phyloP scores from a whole-genome alignment of 2,329 filamentous ascomycete genomes.

The Setomelanomma holmii region DNA sequence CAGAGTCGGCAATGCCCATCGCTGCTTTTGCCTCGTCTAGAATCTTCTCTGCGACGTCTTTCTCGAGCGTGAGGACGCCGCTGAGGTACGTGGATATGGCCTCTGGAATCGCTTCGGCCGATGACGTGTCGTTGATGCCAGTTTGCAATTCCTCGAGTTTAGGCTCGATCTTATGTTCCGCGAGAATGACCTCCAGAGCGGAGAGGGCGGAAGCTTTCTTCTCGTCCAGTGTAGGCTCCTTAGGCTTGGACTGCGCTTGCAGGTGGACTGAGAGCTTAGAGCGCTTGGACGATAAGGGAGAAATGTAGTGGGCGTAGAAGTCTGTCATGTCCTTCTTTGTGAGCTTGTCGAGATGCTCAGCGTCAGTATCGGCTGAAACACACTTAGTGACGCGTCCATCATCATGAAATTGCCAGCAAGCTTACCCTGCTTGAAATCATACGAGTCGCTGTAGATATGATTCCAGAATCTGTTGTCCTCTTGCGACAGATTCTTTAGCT shows the following conservation, averaged over 20 bases:
- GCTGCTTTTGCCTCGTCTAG: slow-evolving; percentile 59
- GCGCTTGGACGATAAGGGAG: slow-evolving; percentile 73
- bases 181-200: slow-evolving; percentile 54
- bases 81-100: slow-evolving; percentile 59
- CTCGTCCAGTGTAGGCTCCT: slow-evolving; percentile 48
- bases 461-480: slow-evolving; percentile 85
- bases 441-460: slow-evolving; percentile 84
- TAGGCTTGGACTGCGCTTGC: slow-evolving; percentile 69
- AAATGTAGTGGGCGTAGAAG: slow-evolving; percentile 80
- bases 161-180: slow-evolving; percentile 54
- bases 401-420: too few relatives aligned
- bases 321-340: slow-evolving; percentile 80
- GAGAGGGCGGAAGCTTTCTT: slow-evolving; percentile 49
- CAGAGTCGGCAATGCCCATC: slow-evolving; percentile 48
- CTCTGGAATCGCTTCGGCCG: slow-evolving; percentile 58
- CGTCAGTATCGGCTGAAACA: slow-evolving; percentile 73
- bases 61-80: slow-evolving; percentile 54
- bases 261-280: slow-evolving; percentile 88
- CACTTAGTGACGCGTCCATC: slow-evolving; percentile 3
- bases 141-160: slow-evolving; percentile 52
- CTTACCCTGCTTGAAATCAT: slow-evolving; percentile 86
- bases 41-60: slow-evolving; percentile 58
- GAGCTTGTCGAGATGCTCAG: slow-evolving; percentile 73
- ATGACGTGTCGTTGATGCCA: slow-evolving; percentile 55
- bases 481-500: slow-evolving; percentile 87